Base-by-base conservation (phyloP, 2,329 filamentous ascomycete species). In the Sporothrix euskadiensis region DNA sequence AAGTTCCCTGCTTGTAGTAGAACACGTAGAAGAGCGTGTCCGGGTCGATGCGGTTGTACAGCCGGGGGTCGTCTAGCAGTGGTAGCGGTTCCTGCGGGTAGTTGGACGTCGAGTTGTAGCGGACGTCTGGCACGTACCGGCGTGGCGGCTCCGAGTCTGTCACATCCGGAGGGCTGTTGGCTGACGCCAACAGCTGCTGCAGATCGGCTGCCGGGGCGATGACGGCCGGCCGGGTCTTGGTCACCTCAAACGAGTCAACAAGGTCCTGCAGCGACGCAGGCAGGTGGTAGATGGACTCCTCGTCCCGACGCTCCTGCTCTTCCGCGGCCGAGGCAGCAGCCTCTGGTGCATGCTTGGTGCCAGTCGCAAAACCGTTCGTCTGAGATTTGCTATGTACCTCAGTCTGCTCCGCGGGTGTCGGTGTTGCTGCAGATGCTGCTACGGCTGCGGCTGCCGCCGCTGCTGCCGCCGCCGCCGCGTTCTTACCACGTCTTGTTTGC, bases 11-110 rank as follows among this genome's bases (percentile, higher is more conserved):
- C 78, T 95, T 94, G 85, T 99, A 99, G 86, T 99, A 99, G 83
- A 99, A 99, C 63, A 97, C 92, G 83, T 99, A 99, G 83, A 99
- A 99, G 10, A 99, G 86, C 41, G 95, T 97, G 80, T 99, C 96
- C 0, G 94, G 94, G 79, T 99, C 96, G 75, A 99, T 95, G 73
- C 93, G 89, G 35, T 89, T 88, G 82, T 98, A 99, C 75, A 99
- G 83, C 65, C 92, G 87, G 47, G 94, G 92, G 81, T 99, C 94
- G 78, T 98, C 94, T 78, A 98, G 95, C 76, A 98, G 94, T 1
- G 92, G 85, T 57, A 98, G 86, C n/a, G 94, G 92, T 80, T 98
- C 94, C 80, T 97, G 94, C 7, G 96, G 96, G 81, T 97, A 99
- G 77, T 96, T 93, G 8, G 92, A 79, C 76, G 92, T 92, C 10